phyloP scores from a whole-genome alignment of 495 filamentous ascomycete species.

The Daldinia loculata region DNA sequence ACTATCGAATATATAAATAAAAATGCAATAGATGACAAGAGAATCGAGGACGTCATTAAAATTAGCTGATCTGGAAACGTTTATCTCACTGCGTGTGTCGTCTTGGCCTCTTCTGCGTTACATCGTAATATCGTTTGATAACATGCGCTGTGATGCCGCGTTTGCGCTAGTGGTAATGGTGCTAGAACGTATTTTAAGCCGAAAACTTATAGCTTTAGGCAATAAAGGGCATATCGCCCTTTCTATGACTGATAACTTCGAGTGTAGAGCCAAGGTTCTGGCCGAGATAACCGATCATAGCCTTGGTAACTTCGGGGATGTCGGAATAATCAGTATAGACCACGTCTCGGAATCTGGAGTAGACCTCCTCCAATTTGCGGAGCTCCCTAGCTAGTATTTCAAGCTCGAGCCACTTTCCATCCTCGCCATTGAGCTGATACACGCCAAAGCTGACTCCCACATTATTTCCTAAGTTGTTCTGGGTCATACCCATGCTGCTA shows the following conservation, averaged over 20 bases:
- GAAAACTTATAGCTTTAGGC: conserved; percentile 21
- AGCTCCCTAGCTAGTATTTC: conserved; percentile 58
- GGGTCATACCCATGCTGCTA: conserved; percentile 34
- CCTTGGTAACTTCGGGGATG: conserved; percentile 52
- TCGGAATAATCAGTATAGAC: conserved; percentile 52
- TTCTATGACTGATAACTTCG: conserved; percentile 50
- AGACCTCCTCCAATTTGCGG: conserved; percentile 55
- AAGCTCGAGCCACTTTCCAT: conserved; percentile 55
- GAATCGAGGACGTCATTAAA: conserved; percentile 17
- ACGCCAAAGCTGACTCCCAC: conserved; percentile 53
- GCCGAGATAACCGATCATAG: conserved; percentile 54
- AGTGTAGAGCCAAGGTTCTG: conserved; percentile 51
- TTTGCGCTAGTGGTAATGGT: conserved; percentile 2
- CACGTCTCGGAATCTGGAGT: conserved; percentile 52
- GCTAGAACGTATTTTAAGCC: conserved; percentile 10
- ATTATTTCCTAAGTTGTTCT: conserved; percentile 37
- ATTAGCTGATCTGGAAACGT: conserved; percentile 32
- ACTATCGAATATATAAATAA: background rate
- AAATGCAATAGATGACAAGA: conserved; percentile 1
- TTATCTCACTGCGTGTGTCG: conserved; percentile 23
- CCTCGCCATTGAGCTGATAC: conserved; percentile 55
- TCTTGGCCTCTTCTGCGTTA: conserved; percentile 25
- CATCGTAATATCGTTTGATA: conserved; percentile 35
- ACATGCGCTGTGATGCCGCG: background rate
- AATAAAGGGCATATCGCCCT: conserved; percentile 44